Evolutionary conservation across 305 asterid genomes (phyloP), one percentile per base, ranked within the genome.

Genomic region (Petunia hybrid): DNA sequence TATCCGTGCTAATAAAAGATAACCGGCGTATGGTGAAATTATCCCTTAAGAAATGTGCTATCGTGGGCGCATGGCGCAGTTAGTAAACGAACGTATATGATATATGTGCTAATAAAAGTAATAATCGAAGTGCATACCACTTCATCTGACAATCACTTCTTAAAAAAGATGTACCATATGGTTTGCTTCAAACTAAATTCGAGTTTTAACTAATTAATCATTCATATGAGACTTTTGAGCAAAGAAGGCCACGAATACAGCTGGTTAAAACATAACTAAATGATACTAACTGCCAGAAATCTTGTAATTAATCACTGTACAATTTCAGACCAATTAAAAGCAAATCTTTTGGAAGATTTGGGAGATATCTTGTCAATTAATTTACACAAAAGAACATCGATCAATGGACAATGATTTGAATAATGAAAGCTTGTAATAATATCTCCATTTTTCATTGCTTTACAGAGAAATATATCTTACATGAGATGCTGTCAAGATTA

Each of bases 221-320:
- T 87, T 78, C 2, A 82, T 81, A 85, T 84, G 87, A 77, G 91
- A 89, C 91, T 88, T 88, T 75, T 83, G 61, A 64, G 84, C 82
- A 82, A 81, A 80, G 80, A 77, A 81, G 42, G 83, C 85, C 92
- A 85, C 86, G 83, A 43, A 81, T 62, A 89, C 97, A 92, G 96
- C 95, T 92, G 95, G 90, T 87, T 86, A 87, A 92, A 87, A 88
- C 92, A 88, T 71, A 84, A 84, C 90, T 87, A 88, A 88, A 74
- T 85, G 80, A 86, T 82, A 87, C 87, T 74, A 88, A 85, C 90
- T 86, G 84, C 89, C 87, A 82, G 65, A 85, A 84, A 85, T 42
- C 45, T 48, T 86, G 42, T 35, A 84, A 84, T 74, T 60, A 31
- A 80, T 80, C 79, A 77, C 80, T 70, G 79, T 31, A 7, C 82